Base-by-base conservation (phyloP, 106 monocot genomes). In the Platanthera guangdongensis region DNA sequence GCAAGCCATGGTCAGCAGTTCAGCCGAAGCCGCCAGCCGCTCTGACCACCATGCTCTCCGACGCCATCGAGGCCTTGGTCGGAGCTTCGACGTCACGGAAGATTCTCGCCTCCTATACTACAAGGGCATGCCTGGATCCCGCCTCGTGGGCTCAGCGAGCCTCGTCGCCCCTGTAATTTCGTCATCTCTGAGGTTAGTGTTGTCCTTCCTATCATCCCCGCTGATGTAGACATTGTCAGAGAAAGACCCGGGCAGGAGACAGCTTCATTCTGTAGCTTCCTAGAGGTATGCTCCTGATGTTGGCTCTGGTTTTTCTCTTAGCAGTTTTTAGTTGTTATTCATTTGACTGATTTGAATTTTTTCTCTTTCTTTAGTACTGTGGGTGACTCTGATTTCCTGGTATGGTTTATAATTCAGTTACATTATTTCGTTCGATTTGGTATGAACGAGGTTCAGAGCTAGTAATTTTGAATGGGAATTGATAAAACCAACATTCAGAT, bases 61-160 rank as follows among this genome's bases (percentile, higher is more conserved):
- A 83, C 81, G 82, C 88, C 9, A 74, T 90, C 57, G 80, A 90
- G 67, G 92, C 57, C 81, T 95, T 16, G 95, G 95, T 10, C 87
- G 95, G 4, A 92, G 95, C 25, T 92, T 95, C 81, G 95, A 95
- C 68, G 92, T 92, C 9, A 83, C 88, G 18, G 80, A 88, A 10
- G 95, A 95, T 74, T 83, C 85, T 8, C 82, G 95, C 19, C 85
- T 95, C 13, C 90, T 95, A 74, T 95, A 95, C 86, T 95, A 92
- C 85, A 95, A 92, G 79, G 95, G 92, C 32, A 74, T 83, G 14
- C 77, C 87, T 4, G 90, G 85, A 45, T 84, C 86, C 25, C 78
- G 87, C 47, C 85, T 95, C 57, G 77, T 87, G 47, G 25, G 52
- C 30, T 83, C 6, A 81, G 84, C 46, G 91, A 78, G 63, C 73